Base-by-base conservation (phyloP, 1,284 basidiomycete genomes). In the Schizophyllum commune region DNA sequence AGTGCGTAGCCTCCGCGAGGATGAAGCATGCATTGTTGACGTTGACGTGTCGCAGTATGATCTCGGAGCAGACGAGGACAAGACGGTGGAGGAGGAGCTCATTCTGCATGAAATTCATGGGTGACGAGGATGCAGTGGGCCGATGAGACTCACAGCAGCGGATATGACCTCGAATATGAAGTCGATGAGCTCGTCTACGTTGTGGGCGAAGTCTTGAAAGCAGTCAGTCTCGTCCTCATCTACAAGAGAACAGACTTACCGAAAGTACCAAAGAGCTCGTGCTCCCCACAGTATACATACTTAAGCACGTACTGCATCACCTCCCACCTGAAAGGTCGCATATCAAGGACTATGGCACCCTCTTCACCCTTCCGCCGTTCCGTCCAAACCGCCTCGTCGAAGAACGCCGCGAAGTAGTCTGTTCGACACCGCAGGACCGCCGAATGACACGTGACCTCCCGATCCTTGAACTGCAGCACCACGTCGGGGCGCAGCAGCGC, bases 81-180 rank as follows among this genome's bases (percentile, higher is more conserved):
- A 98, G 83, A 22, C 90, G 88, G 67, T 94, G 92, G 21, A 98
- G 79, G 21, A 98, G 80, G 1, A 98, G 75, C 73, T 98, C 95
- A 66, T 93, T 96, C 91, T 94, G 64, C 5, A 33, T 21, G 52
- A 55, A 39, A 34, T 58, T 61, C 54, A 34, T 57, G 15, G 60
- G 52, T 56, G n/a, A 27, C n/a, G 17, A 32, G 8, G 5, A 47
- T 55, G 33, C 62, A 27, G 21, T 21, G 57, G 15, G 21, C 58
- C 20, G 56, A 19, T 39, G 61, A 17, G 1, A 77, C 84, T 72
- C 69, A 93, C 91, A 33, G 95, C 92, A 11, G 86, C 87, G 21
- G 89, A 87, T 72, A 98, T 85, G 19, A 98, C 87, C 52, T 91
- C 86, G 65, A 96, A 94, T 70, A 95, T 82, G 67, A 96, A 93